phyloP scores from a whole-genome alignment of 306 rosid species.

The Sesbania bispinosa region DNA sequence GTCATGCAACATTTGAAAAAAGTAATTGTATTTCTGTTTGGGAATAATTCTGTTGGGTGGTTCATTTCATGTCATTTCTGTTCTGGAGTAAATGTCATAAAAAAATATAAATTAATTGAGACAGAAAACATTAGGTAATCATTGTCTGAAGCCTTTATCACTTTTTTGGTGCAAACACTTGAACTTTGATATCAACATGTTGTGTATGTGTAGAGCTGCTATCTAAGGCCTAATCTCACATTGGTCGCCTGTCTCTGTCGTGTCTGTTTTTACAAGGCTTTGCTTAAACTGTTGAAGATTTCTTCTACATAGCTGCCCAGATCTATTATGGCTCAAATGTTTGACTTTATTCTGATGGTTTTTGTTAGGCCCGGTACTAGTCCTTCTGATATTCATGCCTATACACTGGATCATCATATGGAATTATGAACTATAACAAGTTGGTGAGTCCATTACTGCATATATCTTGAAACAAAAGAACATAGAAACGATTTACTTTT shows the following conservation, averaged over 20 bases:
- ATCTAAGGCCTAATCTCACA: too few species aligned
- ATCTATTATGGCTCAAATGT: not conserved
- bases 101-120: not conserved
- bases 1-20: too few species aligned
- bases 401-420: constrained; percentile 64
- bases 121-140: not conserved
- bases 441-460: constrained; percentile 37
- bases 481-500: not conserved
- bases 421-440: constrained; percentile 53
- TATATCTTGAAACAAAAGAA: not conserved
- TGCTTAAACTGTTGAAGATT: not conserved
- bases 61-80: too few species aligned
- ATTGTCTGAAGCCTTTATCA: not conserved
- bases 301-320: not conserved
- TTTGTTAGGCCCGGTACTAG: constrained; percentile 69
- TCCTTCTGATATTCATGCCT: constrained; percentile 74
- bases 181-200: too few species aligned
- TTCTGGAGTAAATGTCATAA: not conserved
- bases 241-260: too few species aligned
- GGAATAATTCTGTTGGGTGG: not conserved
- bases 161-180: too few species aligned
- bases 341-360: constrained; percentile 23
- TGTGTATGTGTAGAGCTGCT: too few species aligned
- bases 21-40: not conserved
- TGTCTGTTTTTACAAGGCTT: not conserved